Evolutionary conservation across 331 rosid genomes (phyloP), one percentile per base, ranked within the genome.

Genomic region (Quercus phellos): DNA sequence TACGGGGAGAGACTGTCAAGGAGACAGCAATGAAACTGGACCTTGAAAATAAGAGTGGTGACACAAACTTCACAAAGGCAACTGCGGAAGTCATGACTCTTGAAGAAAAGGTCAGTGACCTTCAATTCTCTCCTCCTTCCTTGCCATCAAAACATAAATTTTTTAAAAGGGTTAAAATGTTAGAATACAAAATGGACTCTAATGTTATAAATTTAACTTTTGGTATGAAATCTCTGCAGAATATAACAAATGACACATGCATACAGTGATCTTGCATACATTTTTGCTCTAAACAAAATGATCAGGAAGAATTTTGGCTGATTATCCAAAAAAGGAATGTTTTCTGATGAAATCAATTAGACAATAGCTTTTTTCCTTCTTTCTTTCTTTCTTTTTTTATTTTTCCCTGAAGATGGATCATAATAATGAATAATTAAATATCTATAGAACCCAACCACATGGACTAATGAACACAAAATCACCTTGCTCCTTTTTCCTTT

Each of bases 21-120:
- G 77, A 79, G 76, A 54, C 70, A 53, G 81, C 17, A 63, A 18
- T 22, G 24, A 30, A 68, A 26, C 17, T 55, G 58, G 73, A 13
- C 26, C 66, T 16, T 5, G 50, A 70, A 69, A 60, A 70, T 35
- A 50, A 55, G 55, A 32, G 35, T 19, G 73, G 18, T 22, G 83
- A 70, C 55, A 64, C 34, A 63, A 70, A 54, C 8, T 4, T 21
- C 50, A 30, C 61, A 21, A 61, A 21, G 53, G 55, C 27, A 8
- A 53, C n/a, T 53, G 18, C 38, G 55, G 67, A 74, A 60, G 43
- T 58, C 78, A 34, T 64, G 51, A 43, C 46, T 72, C 21, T 6
- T 6, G 3, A 27, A 42, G 79, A 61, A 70, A 78, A 78, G 88
- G 87, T 84, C 51, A 83, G 82, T 72, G 35, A 17, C 61, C 43